Evolutionary conservation across 257 asterid genomes (phyloP).

Genomic region (Lycium barbarum): DNA sequence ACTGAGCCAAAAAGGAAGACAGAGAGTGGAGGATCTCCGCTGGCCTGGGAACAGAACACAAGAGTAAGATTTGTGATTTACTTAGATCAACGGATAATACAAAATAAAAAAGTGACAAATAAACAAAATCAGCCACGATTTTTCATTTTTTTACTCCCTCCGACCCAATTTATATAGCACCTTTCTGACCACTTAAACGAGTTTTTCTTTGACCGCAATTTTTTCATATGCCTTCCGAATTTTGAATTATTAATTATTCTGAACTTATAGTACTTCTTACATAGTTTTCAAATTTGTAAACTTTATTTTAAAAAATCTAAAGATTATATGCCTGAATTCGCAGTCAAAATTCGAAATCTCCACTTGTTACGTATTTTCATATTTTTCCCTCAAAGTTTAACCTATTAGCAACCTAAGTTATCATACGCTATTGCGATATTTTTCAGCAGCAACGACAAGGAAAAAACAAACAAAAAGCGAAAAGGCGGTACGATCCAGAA

Average conservation of each 20-base stretch:
- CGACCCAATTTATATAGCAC: too few species aligned
- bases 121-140: neutral
- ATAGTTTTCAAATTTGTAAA: too few species aligned
- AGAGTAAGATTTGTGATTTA: neutral
- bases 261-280: too few species aligned
- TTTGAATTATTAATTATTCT: too few species aligned
- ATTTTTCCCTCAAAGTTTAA: neutral
- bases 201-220: too few species aligned
- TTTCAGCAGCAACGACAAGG: neutral
- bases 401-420: neutral
- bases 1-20: neutral
- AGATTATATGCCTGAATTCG: too few species aligned
- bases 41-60: constrained; percentile 2
- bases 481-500: neutral
- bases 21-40: neutral
- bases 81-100: neutral
- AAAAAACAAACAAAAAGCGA: neutral
- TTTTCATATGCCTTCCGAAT: too few species aligned
- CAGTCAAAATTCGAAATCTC: too few species aligned
- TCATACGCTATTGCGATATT: neutral
- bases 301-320: too few species aligned
- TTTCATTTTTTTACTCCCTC: too few species aligned
- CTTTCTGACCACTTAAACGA: too few species aligned
- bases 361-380: neutral
- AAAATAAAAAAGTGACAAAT: neutral